Base-by-base conservation (phyloP, 2,329 filamentous ascomycete species). In the Helicocarpus griseus region DNA sequence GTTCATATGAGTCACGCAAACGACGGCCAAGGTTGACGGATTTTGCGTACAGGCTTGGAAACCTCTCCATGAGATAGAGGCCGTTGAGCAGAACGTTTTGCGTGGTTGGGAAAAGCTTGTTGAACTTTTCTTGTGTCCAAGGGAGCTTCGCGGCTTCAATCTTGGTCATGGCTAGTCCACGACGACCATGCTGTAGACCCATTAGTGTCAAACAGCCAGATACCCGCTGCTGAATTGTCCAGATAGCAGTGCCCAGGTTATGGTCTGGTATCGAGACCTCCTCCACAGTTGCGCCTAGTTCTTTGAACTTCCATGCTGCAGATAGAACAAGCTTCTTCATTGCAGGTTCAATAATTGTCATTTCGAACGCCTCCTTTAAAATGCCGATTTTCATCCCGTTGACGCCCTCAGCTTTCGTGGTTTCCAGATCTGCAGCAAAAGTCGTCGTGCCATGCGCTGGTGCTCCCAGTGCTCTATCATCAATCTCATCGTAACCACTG, bases 191-290 rank as follows among this genome's bases (percentile, higher is more conserved):
- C 43, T 72, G 62, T 51, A 77, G 63, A 46, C 66, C 66, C 4
- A 69, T 50, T n/a, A 70, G 56, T 74, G 61, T 61, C 70, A 67
- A 61, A 1, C 72, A 63, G 1, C 74, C 73, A 0, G 73, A 65
- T 31, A 76, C 72, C 13, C 71, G 67, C 28, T 65, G 70, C 55
- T 76, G 61, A 5, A 65, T 78, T 76, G 76, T 76, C 74, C 76
- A 79, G 54, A 79, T 72, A 0, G 70, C 61, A 0, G 73, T 67
- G 0, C 70, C 76, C 13, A 69, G 58, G 14, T 63, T 56, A 58
- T 80, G 77, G 0, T 63, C 56, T 9, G 77, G 77, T 9, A 81
- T 65, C 0, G 74, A 77, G 1, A 80, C 65, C 47, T 79, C 72
- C 26, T 73, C 69, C 0, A 81, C 67, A 0, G 56, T 66, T 4